These are phyloP conservation scores for Cordia subcordata DNA, from an alignment of 257 asterid species.

Conservation along the genomic window DNA sequence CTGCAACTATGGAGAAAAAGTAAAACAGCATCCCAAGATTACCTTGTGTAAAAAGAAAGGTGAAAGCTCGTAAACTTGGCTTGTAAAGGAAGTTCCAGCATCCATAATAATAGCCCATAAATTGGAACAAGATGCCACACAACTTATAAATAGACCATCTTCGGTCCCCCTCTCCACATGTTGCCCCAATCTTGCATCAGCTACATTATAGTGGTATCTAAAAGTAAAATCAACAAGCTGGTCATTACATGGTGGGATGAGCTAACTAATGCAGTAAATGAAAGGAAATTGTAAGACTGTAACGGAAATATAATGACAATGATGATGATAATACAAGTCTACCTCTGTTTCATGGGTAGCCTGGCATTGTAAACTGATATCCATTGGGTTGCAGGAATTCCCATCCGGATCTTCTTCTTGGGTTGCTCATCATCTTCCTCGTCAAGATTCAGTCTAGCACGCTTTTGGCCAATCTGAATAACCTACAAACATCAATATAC, in stretches of 20 bases:
- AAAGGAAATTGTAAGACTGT: not conserved
- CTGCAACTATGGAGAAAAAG: not conserved
- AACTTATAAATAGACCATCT: conserved; percentile 39
- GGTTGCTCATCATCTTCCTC: conserved; percentile 35
- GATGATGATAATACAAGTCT: not conserved
- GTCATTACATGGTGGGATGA: not conserved
- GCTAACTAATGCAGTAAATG: not conserved
- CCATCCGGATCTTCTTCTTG: conserved; percentile 40
- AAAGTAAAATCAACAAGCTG: not conserved
- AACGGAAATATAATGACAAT: no score
- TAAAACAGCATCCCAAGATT: conserved; percentile 1
- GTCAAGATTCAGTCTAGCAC: conserved; percentile 28
- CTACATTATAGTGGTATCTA: conserved; percentile 46
- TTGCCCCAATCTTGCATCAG: conserved; percentile 35
- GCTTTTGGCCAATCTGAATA: conserved; percentile 40
- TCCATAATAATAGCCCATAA: conserved; percentile 50
- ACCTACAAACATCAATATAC: conserved; percentile 10
- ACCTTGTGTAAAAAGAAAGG: conserved; percentile 40
- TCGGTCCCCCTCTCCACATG: conserved; percentile 41
- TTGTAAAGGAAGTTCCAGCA: conserved; percentile 38
- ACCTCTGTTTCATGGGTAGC: conserved; percentile 49
- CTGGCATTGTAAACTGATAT: conserved; percentile 45
- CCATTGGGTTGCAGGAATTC: conserved; percentile 46
- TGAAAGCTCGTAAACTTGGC: conserved; percentile 42
- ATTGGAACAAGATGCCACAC: conserved; percentile 46